Percentiles rank a stretch among this genome's conserved stretches.
Conservation (phyloP, 73 alveolate genomes). For the Uronychia setigera region DNA sequence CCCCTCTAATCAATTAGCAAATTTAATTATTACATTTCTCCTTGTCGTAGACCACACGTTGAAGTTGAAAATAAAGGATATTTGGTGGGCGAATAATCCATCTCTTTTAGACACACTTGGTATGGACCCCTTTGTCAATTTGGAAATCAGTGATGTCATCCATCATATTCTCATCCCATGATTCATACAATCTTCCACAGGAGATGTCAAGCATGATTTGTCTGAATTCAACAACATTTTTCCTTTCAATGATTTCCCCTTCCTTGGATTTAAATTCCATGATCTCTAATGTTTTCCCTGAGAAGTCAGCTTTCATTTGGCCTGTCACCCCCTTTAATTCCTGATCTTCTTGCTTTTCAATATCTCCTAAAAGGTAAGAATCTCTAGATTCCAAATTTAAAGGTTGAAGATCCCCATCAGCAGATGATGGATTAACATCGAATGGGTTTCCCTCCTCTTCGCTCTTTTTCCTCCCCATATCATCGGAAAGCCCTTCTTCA, state of each 20-base stretch:
- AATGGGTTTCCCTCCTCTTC: conserved; percentile 9
- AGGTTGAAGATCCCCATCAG: not conserved
- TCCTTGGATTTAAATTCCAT: conserved; percentile 10
- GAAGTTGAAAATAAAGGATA: not conserved
- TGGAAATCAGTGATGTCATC: conserved; percentile 3
- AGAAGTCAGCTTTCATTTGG: not conserved
- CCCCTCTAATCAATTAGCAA: not conserved
- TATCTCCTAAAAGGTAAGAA: not conserved
- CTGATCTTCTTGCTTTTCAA: conserved; percentile 2
- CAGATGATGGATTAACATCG: not conserved
- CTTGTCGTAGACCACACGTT: conserved; percentile 35
- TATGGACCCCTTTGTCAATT: not conserved
- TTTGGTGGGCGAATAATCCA: not conserved
- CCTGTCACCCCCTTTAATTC: not conserved
- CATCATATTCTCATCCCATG: conserved; percentile 53
- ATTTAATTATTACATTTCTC: conserved; percentile 24
- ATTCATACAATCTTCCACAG: conserved; percentile 67
- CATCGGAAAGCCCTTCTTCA: conserved; percentile 62
- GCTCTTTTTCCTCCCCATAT: conserved; percentile 11
- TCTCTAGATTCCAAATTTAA: not conserved
- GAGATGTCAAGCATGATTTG: conserved; percentile 60
- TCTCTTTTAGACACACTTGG: not conserved
- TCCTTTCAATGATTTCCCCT: conserved; percentile 13
- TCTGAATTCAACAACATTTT: conserved; percentile 48
- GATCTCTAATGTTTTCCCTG: conserved; percentile 15